Evolutionary conservation across 1,284 basidiomycete genomes (phyloP), one percentile per base, ranked within the genome.

Genomic region (Ustilago shanxiensis): DNA sequence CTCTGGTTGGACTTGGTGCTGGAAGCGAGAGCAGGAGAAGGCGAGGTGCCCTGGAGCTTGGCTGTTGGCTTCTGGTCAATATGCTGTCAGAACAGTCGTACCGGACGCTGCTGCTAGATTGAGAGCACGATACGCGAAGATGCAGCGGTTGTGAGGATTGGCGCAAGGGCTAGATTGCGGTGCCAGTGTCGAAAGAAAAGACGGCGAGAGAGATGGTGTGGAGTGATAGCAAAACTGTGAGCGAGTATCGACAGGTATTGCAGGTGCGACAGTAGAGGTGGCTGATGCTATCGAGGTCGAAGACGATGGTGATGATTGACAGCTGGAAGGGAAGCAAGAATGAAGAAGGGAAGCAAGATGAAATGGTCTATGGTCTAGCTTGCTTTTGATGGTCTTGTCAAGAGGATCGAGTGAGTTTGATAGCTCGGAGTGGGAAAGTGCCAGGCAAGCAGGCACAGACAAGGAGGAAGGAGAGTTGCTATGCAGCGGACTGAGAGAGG

Each of bases 81-180:
- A 37, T 53, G 35, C 35, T 47, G 60, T 33, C 29, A 26, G 45
- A 14, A 51, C 67, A 55, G 18, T 55, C 61, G 67, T 69, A 58
- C 60, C 67, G 33, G 61, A 69, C 60, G 60, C 20, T 55, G 66
- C 55, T 49, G 57, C 35, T 60, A 37, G 33, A 16, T 20, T 35
- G 54, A 47, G 14, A 50, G 39, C 9, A 2, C 22, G 18, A 33
- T n/a, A n/a, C n/a, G n/a, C n/a, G 14, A 29, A 20, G n/a, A 26
- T 24, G 39, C 2, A 8, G 24, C 45, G 45, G 22, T 24, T 33
- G 31, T 6, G 13, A 16, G 28, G 24, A 9, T 24, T 28, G 26
- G 47, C n/a, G 9, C 41, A 49, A 49, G 5, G 24, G n/a, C 47
- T 9, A 47, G 22, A 18, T 45, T 16, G 18, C 5, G 6, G 44